These are phyloP conservation scores for Incumbomyces delicatus DNA, from an alignment of 2,329 filamentous ascomycete species.

Conservation along the genomic window DNA sequence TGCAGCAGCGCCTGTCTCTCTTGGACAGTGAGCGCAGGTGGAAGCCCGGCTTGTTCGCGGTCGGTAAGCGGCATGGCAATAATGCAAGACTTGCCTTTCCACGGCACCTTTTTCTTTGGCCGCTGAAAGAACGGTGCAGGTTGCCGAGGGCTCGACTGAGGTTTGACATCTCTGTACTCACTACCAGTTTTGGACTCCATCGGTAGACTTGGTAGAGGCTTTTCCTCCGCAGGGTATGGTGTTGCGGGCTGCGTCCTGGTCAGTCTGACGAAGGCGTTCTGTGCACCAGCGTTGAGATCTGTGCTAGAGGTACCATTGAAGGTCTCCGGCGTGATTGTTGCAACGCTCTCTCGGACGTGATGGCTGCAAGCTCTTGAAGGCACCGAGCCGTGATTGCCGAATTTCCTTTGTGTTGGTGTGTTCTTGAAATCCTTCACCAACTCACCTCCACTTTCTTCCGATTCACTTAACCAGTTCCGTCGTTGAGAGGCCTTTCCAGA, in stretches of 20 bases:
- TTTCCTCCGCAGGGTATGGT: conserved; percentile 22
- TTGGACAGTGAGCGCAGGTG: conserved; percentile 29
- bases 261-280: not conserved
- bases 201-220: conserved; percentile 32
- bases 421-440: conserved; percentile 47
- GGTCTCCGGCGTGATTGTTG: conserved; percentile 18
- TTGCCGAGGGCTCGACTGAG: conserved; percentile 22
- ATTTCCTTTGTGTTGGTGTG: conserved; percentile 14
- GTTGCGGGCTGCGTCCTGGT: not conserved
- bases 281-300: conserved; percentile 8
- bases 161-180: conserved; percentile 13
- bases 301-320: conserved; percentile 16
- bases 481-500: conserved; percentile 55
- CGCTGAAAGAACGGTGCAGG: conserved; percentile 24
- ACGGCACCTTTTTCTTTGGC: conserved; percentile 61
- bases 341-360: conserved; percentile 14
- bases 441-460: conserved; percentile 58
- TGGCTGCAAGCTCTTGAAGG: conserved; percentile 2
- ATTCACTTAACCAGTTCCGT: conserved; percentile 75
- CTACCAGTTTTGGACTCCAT: conserved; percentile 20
- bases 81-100: conserved; percentile 66
- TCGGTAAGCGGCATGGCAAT: conserved; percentile 61
- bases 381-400: not conserved
- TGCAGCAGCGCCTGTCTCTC: conserved; percentile 32
- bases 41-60: conserved; percentile 45